Percentiles rank a stretch among this genome's conserved stretches.
These are phyloP conservation scores for Cercophora newfieldiana DNA, from an alignment of 495 filamentous ascomycete species.

Conservation along the genomic window DNA sequence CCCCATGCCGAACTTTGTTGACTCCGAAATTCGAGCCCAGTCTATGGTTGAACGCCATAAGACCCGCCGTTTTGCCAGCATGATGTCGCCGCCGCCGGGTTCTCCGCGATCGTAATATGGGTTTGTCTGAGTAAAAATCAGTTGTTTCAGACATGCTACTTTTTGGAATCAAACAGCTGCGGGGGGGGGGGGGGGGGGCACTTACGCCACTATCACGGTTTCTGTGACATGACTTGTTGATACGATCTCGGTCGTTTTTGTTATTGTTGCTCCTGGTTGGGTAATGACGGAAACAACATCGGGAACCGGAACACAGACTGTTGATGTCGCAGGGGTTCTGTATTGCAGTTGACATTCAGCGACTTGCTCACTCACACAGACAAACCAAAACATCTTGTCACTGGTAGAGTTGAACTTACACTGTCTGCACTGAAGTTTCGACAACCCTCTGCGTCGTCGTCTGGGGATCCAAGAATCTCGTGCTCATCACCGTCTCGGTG, in stretches of 20 bases:
- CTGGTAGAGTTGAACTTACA: slow-evolving; percentile 6
- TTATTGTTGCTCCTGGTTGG: neutral
- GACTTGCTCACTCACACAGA: too few relatives aligned
- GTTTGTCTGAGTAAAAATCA: neutral
- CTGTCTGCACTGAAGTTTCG: slow-evolving; percentile 14
- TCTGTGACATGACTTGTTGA: neutral
- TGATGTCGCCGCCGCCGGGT: neutral
- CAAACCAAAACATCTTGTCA: too few relatives aligned
- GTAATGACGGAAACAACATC: neutral
- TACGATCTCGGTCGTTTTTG: neutral
- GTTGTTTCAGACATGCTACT: too few relatives aligned
- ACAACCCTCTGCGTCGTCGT: too few relatives aligned
- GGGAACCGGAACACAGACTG: neutral
- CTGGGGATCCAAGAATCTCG: too few relatives aligned
- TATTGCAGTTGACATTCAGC: neutral
- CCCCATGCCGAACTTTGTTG: too few relatives aligned
- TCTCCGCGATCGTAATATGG: neutral
- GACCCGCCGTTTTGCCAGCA: neutral
- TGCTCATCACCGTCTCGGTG: neutral
- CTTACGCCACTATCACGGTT: neutral
- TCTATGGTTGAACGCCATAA: neutral
- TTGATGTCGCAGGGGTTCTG: neutral
- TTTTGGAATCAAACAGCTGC: too few relatives aligned
- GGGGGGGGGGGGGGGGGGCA: neutral
- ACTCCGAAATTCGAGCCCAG: too few relatives aligned